Conservation (phyloP, 2,329 filamentous ascomycete genomes). For the Paecilomyces formosus region DNA sequence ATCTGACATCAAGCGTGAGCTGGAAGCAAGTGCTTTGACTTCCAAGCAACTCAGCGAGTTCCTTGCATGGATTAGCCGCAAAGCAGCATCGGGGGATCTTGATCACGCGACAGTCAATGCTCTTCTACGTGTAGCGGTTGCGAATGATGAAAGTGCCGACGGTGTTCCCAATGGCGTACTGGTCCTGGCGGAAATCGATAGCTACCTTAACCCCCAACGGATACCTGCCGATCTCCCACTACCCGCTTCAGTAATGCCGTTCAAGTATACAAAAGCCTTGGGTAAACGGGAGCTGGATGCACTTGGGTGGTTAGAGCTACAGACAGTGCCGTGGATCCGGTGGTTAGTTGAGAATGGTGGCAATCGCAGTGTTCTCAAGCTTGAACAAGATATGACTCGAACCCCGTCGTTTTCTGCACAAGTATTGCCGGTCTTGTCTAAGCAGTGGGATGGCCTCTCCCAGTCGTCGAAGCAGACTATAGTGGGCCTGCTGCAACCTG, state of each 20-base stretch:
- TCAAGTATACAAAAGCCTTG: constrained; percentile 70
- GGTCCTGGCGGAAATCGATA: constrained; percentile 65
- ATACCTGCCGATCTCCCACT: constrained; percentile 77
- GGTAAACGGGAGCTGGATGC: constrained; percentile 62
- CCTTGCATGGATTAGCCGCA: constrained; percentile 72
- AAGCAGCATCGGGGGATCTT: constrained; percentile 64
- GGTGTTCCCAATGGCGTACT: constrained; percentile 63
- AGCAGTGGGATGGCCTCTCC: constrained; percentile 79
- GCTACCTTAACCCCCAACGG: constrained; percentile 67
- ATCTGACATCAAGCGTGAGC: constrained; percentile 73
- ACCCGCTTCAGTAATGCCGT: constrained; percentile 74
- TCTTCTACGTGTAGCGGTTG: constrained; percentile 64
- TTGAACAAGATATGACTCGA: constrained; percentile 62
- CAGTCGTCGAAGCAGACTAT: constrained; percentile 59
- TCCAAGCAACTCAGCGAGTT: constrained; percentile 75
- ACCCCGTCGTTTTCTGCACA: constrained; percentile 68
- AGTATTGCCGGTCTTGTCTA: constrained; percentile 73
- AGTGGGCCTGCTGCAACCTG: constrained; percentile 54
- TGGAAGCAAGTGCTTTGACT: constrained; percentile 73
- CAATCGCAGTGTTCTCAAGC: constrained; percentile 47
- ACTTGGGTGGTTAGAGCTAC: constrained; percentile 78
- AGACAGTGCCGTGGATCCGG: constrained; percentile 76
- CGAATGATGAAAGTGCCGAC: constrained; percentile 49
- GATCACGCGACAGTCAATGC: constrained; percentile 59
- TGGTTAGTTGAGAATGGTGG: constrained; percentile 66